Evolutionary conservation across 305 asterid species (phyloP).

Genomic region (Fraxinus sp.): DNA sequence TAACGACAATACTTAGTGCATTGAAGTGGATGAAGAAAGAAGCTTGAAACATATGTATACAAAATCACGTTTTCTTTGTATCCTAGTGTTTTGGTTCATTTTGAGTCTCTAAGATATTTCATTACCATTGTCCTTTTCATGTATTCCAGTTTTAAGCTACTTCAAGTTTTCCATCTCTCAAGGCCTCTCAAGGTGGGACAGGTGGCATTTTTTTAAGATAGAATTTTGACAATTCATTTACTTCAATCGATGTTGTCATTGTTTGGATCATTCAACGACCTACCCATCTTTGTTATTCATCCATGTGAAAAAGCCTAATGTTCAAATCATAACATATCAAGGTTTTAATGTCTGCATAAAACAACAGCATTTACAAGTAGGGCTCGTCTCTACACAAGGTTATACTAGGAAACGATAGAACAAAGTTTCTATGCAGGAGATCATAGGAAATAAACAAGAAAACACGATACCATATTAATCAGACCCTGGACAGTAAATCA

Average conservation of each 20-base stretch:
- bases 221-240: not conserved
- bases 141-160: not conserved
- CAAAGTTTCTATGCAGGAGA: not conserved
- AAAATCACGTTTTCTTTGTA: too few relatives aligned
- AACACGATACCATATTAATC: not conserved
- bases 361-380: conserved; percentile 34
- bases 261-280: not conserved
- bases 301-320: not conserved
- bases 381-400: conserved; percentile 25
- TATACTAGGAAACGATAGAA: conserved; percentile 25
- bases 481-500: not conserved
- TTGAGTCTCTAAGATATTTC: not conserved
- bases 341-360: not conserved
- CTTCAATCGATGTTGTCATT: not conserved
- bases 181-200: not conserved
- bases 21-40: too few relatives aligned
- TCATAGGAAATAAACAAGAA: not conserved
- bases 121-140: not conserved
- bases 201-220: not conserved
- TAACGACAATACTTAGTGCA: too few relatives aligned
- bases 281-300: not conserved
- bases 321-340: not conserved
- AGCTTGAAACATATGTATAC: too few relatives aligned
- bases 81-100: too few relatives aligned
- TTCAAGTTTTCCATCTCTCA: too few relatives aligned